Conservation (phyloP, 306 rosid genomes). For the Glycyrrhiza uralensis region DNA sequence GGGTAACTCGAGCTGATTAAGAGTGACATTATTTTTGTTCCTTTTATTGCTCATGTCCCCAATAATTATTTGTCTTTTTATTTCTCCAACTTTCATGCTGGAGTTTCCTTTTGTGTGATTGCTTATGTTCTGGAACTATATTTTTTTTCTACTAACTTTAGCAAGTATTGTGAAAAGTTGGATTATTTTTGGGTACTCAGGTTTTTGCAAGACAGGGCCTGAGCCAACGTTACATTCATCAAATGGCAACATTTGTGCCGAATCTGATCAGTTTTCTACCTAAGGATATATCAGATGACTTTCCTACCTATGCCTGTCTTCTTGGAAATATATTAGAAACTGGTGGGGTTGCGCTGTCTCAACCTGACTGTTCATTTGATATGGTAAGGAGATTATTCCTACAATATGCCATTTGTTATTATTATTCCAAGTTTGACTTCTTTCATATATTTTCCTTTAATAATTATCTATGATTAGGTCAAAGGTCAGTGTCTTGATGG, state of each 20-base stretch:
- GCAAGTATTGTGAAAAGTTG: slow-evolving; percentile 7
- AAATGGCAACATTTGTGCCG: slow-evolving; percentile 69
- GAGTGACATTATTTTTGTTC: neutral
- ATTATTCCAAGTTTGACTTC: slow-evolving; percentile 8
- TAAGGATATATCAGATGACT: slow-evolving; percentile 61
- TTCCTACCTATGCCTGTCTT: slow-evolving; percentile 92
- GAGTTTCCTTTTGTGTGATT: slow-evolving; percentile 2
- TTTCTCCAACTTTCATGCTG: neutral
- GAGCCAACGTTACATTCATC: slow-evolving; percentile 73
- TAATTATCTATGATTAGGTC: slow-evolving; percentile 14
- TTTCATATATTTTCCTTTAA: neutral
- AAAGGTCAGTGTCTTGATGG: slow-evolving; percentile 6
- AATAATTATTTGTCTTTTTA: neutral
- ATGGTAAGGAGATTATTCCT: slow-evolving; percentile 54
- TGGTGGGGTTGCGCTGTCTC: slow-evolving; percentile 72
- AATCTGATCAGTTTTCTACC: slow-evolving; percentile 66
- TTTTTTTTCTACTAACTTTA: slow-evolving; percentile 8
- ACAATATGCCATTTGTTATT: slow-evolving; percentile 17
- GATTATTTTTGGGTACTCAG: slow-evolving; percentile 39
- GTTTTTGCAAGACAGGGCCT: slow-evolving; percentile 54
- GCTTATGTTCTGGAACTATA: neutral
- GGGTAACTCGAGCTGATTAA: neutral
- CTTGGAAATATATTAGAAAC: slow-evolving; percentile 90
- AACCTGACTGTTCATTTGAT: slow-evolving; percentile 74
- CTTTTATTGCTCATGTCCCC: slow-evolving; percentile 14